Conservation (phyloP, 176 grass and related monocot species). For the Zea luxurians region DNA sequence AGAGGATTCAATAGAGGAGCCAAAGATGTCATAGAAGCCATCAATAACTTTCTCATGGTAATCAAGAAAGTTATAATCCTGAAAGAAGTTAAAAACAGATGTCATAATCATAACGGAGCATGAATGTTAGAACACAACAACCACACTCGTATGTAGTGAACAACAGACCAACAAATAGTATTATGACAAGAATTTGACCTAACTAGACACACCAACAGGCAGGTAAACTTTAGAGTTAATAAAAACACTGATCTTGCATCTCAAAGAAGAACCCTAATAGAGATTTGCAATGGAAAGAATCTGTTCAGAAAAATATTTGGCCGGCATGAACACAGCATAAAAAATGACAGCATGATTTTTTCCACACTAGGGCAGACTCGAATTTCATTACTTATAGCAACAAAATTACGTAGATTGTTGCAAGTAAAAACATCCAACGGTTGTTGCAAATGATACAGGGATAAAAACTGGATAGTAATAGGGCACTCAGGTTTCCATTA, state of each 20-base stretch:
- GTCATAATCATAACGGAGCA: slow-evolving; percentile 30
- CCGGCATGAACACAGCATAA: neutral
- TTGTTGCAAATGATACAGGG: neutral
- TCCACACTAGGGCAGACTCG: neutral
- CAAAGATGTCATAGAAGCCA: slow-evolving; percentile 98
- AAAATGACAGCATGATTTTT: neutral
- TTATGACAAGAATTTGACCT: slow-evolving; percentile 9
- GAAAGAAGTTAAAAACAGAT: slow-evolving; percentile 34
- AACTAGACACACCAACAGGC: slow-evolving; percentile 8
- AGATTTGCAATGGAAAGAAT: slow-evolving; percentile 18
- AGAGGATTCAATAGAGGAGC: slow-evolving; percentile 50
- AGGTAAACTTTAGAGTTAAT: neutral
- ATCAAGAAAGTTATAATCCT: slow-evolving; percentile 94
- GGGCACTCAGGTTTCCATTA: neutral
- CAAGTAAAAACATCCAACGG: neutral
- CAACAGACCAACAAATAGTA: neutral
- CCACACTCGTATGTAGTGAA: neutral
- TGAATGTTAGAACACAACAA: slow-evolving; percentile 5
- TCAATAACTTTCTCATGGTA: slow-evolving; percentile 94
- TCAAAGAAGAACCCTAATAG: neutral
- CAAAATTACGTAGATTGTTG: neutral
- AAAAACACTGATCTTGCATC: neutral
- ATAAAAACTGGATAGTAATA: neutral
- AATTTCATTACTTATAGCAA: neutral
- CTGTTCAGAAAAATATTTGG: slow-evolving; percentile 14